Evolutionary conservation across 352 stramenopile genomes (phyloP).

Genomic region (Sclerospora graminicola): DNA sequence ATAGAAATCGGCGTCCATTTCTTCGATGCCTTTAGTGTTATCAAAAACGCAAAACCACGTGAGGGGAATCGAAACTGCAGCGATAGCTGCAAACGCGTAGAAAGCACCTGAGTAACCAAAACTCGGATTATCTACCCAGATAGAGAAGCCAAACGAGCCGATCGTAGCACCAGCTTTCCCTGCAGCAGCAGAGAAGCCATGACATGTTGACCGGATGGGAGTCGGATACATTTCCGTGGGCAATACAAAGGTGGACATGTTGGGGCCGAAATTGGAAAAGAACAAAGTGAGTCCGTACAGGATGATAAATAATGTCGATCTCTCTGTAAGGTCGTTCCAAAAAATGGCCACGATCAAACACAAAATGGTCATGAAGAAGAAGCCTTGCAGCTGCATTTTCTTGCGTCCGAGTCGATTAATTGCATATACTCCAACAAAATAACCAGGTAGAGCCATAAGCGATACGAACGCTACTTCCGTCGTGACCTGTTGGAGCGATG

Average conservation of each 20-base stretch:
- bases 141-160: constrained; percentile 52
- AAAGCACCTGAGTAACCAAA: constrained; percentile 51
- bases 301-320: constrained; percentile 54
- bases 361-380: constrained; percentile 52
- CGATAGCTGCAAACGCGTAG: constrained; percentile 49
- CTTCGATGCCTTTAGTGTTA: constrained; percentile 40
- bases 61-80: constrained; percentile 38
- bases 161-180: constrained; percentile 83
- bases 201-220: constrained; percentile 75
- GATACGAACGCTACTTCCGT: constrained; percentile 48
- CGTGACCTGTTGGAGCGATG: constrained; percentile 40
- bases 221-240: constrained; percentile 83
- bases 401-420: constrained; percentile 64
- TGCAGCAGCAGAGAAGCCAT: constrained; percentile 79
- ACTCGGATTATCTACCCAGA: constrained; percentile 46
- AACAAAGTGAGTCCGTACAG: constrained; percentile 70
- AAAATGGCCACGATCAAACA: constrained; percentile 53
- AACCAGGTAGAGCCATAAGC: constrained; percentile 71
- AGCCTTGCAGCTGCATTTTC: constrained; percentile 68
- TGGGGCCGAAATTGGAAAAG: constrained; percentile 83
- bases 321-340: constrained; percentile 42
- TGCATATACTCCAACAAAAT: constrained; percentile 66
- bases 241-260: constrained; percentile 84
- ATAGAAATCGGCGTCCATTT: constrained; percentile 56
- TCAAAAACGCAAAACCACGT: constrained; percentile 63